A percentile compares a stretch with the other conserved stretches of the same genome.
Evolutionary conservation across 345 rosid genomes (phyloP).

Genomic region (Cochlearia excelsa): DNA sequence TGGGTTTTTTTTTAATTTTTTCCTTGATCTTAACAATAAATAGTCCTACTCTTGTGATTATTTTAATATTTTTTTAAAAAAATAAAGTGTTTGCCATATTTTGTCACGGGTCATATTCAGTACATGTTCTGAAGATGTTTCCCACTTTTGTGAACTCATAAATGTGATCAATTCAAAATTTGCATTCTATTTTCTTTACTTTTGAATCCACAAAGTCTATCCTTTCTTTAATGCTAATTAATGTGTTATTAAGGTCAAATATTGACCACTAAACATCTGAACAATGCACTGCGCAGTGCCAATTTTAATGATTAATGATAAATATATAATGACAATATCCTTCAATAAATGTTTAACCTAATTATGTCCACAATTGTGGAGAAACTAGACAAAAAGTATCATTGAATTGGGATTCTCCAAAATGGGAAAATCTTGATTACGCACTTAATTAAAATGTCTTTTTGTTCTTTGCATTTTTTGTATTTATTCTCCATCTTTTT

Average conservation of each 20-base stretch:
- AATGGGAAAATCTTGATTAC: constrained; percentile 22
- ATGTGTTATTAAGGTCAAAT: constrained; percentile 8
- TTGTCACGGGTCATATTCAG: constrained; percentile 23
- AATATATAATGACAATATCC: neutral
- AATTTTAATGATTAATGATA: neutral
- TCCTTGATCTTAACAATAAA: neutral
- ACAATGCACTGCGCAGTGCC: too few species aligned
- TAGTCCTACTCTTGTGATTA: neutral
- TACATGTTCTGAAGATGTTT: constrained; percentile 19
- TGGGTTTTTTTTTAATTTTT: neutral
- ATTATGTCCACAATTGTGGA: constrained; percentile 21
- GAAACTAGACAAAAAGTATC: constrained; percentile 20
- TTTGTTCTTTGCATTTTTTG: constrained; percentile 21
- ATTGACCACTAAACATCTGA: constrained; percentile 1
- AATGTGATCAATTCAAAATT: constrained; percentile 18
- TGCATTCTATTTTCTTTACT: constrained; percentile 2
- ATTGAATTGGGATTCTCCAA: constrained; percentile 17
- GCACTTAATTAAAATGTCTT: constrained; percentile 13
- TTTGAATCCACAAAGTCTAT: constrained; percentile 12
- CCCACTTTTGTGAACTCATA: constrained; percentile 14
- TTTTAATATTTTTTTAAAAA: constrained; percentile 10
- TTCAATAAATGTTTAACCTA: constrained; percentile 24
- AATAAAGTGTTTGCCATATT: constrained; percentile 23
- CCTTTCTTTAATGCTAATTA: constrained; percentile 2
- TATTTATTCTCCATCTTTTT: constrained; percentile 1